A percentile compares a stretch with the other conserved stretches of the same genome.
Evolutionary conservation across 2,329 filamentous ascomycete genomes (phyloP).

Genomic region (Clarireedia hainanense): DNA sequence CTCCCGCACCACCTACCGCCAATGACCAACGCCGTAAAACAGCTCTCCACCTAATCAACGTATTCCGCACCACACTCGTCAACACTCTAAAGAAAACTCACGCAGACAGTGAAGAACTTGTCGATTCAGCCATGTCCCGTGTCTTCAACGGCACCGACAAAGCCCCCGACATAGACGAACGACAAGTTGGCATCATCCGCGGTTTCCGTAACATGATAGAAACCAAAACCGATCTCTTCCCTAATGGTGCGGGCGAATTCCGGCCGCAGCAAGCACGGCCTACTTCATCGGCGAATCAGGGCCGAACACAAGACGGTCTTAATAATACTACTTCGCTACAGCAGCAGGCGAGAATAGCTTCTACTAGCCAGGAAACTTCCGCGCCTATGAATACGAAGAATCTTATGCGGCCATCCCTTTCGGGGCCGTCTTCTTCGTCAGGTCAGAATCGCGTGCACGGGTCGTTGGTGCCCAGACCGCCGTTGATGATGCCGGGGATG

Average conservation of each 20-base stretch:
- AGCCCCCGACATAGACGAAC: constrained; percentile 16
- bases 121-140: constrained; percentile 27
- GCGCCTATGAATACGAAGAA: constrained; percentile 18
- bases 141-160: constrained; percentile 22
- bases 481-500: constrained; percentile 22
- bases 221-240: neutral
- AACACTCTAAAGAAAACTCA: constrained; percentile 13
- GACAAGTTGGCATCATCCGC: constrained; percentile 8
- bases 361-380: constrained; percentile 12
- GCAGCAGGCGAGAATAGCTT: constrained; percentile 11
- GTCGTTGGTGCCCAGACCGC: constrained; percentile 23
- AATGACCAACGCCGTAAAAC: neutral
- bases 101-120: constrained; percentile 21
- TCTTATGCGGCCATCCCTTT: constrained; percentile 22
- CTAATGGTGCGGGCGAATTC: neutral
- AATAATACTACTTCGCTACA: constrained; percentile 6
- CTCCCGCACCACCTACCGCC: neutral
- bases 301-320: constrained; percentile 12
- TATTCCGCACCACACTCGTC: constrained; percentile 23
- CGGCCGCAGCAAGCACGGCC: constrained; percentile 12
- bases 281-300: constrained; percentile 15
- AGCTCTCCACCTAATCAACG: constrained; percentile 11
- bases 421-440: constrained; percentile 9
- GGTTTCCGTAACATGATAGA: neutral
- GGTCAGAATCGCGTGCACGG: constrained; percentile 17